Evolutionary conservation across 108 stramenopile species (phyloP), one percentile per base, ranked within the genome.

Genomic region (Conticribra weissflogii): DNA sequence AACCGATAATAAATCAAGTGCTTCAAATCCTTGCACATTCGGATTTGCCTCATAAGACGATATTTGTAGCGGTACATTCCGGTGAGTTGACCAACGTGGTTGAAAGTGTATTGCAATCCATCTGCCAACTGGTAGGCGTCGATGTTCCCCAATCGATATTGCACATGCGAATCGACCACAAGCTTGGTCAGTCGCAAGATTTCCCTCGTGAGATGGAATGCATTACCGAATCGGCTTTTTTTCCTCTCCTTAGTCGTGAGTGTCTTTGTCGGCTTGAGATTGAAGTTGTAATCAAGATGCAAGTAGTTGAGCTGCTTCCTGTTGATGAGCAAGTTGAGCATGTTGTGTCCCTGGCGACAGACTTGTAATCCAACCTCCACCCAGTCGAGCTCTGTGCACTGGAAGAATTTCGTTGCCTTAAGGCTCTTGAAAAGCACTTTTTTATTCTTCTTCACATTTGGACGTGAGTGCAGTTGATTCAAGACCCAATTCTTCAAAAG

Each of bases 1-100:
- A 99, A 99, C 3, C 98, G 87, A 81, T 98, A 98, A 80, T 99
- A 99, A 70, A 98, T 98, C 51, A 99, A 66, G 79, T 99, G 99
- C 82, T 99, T 99, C 60, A 98, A 85, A 88, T 98, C 98, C 83
- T 99, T 99, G 87, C 97, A 97, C 79, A 91, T 97, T 22, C 99
- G 96, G 58, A 99, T 97, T 74, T 98, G 97, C 34, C 97, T 83
- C 99, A 99, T 99, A 48, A 98, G 79, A 58, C 96, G 92, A 81
- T 99, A 99, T 79, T 99, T 99, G 95, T 98, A 98, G 19, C 99
- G 85, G 67, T 99, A 99, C 96, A 99, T 99, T 72, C 99, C 99
- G 5, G 99, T 99, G 33, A 99, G 89, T 75, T 98, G 98, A 4
- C 99, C 99, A 49, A 99, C 99, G 73, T 99, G 99, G 67, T 97